phyloP scores from a whole-genome alignment of 2,329 filamentous ascomycete species.

The Xylariaceae sp. region DNA sequence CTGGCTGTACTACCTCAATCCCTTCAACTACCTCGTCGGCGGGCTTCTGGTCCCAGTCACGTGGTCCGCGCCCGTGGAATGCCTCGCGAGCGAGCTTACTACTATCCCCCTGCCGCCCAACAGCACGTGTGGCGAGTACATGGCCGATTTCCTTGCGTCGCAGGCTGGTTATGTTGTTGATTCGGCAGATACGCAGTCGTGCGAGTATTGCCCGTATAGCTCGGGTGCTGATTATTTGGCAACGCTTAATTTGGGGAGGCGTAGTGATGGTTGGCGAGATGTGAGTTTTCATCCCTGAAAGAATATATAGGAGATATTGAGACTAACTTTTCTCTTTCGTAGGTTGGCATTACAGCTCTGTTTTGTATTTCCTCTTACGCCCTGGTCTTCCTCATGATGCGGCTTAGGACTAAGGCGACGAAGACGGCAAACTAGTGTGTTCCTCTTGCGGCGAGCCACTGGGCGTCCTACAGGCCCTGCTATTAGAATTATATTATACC shows the following conservation, averaged over 20 bases:
- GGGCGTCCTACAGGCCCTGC: too few relatives aligned
- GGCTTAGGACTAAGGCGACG: constrained; percentile 8
- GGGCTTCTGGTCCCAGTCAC: constrained; percentile 56
- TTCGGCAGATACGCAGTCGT: constrained; percentile 50
- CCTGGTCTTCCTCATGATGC: constrained; percentile 9
- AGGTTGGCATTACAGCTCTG: constrained; percentile 6
- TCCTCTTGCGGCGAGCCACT: too few relatives aligned
- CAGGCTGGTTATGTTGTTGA: constrained; percentile 61
- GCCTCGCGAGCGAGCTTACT: constrained; percentile 55
- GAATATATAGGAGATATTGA: background rate
- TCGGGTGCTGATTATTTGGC: constrained; percentile 50
- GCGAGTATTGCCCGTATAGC: constrained; percentile 63
- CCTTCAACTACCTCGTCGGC: constrained; percentile 66
- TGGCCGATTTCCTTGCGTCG: constrained; percentile 47
- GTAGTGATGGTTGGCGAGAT: constrained; percentile 6
- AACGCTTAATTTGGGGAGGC: constrained; percentile 2
- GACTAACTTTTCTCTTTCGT: background rate
- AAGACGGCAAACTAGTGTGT: constrained; percentile 6
- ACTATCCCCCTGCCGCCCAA: constrained; percentile 58
- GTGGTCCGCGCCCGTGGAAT: constrained; percentile 54
- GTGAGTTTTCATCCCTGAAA: background rate
- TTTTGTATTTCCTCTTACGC: constrained; percentile 9
- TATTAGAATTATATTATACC: too few relatives aligned
- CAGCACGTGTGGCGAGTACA: constrained; percentile 60
- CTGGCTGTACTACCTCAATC: constrained; percentile 67